These are phyloP conservation scores for Yamadazyma trypodendri DNA, from an alignment of 1,139 yeast genomes.

Conservation along the genomic window DNA sequence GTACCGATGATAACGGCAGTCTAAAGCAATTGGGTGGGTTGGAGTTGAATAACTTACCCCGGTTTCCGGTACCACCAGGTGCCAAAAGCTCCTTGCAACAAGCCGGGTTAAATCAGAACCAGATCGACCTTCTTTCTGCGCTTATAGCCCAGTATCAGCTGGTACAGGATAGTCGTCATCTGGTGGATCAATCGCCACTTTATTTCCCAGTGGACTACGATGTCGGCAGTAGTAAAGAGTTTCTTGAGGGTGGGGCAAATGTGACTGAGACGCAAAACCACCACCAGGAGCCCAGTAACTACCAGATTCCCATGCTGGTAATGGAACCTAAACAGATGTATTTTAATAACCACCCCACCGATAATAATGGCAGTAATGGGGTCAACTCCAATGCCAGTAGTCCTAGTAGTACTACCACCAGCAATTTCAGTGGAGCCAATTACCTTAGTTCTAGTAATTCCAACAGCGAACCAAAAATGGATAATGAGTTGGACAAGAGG, in stretches of 20 bases:
- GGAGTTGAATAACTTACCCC: slow-evolving; percentile 41
- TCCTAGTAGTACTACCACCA: slow-evolving; percentile 1
- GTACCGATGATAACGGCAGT: neutral
- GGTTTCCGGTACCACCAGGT: slow-evolving; percentile 69
- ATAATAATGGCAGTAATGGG: neutral
- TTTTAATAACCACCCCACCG: neutral
- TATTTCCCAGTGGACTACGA: neutral
- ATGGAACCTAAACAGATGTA: slow-evolving; percentile 2
- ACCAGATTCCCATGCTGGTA: neutral
- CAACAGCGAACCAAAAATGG: slow-evolving; percentile 5
- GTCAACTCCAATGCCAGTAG: neutral
- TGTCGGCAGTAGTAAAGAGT: neutral
- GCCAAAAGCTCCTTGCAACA: slow-evolving; percentile 60
- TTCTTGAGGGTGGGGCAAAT: too few species aligned
- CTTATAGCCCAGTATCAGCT: slow-evolving; percentile 68
- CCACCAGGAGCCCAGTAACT: too few species aligned
- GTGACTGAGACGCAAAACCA: too few species aligned
- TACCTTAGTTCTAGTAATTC: neutral
- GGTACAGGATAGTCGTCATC: slow-evolving; percentile 12
- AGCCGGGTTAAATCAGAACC: slow-evolving; percentile 65
- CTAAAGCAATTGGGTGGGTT: slow-evolving; percentile 3
- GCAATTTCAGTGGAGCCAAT: neutral
- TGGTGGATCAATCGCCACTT: neutral
- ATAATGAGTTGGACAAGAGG: slow-evolving; percentile 40
- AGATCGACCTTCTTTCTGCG: slow-evolving; percentile 70